Evolutionary conservation across 108 stramenopile genomes (phyloP).

Genomic region (Pinguiococcus pyrenoidosus): DNA sequence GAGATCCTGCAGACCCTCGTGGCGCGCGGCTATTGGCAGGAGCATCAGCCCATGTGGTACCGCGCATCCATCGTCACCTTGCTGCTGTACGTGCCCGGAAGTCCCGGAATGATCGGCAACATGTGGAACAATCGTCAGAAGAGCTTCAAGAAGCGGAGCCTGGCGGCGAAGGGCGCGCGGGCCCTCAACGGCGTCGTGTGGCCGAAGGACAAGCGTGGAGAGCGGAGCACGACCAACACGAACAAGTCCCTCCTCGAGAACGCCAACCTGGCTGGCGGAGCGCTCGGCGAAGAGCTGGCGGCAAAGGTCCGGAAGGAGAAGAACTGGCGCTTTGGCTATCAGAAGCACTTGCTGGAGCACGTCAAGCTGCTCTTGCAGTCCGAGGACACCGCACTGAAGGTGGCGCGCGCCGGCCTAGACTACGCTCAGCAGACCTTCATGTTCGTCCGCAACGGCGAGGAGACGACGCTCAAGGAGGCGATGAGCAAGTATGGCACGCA

Average conservation of each 20-base stretch:
- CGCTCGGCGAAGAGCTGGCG: slow-evolving; percentile 52
- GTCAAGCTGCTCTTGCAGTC: slow-evolving; percentile 65
- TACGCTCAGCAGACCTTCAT: slow-evolving; percentile 73
- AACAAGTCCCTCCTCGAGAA: slow-evolving; percentile 57
- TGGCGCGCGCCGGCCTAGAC: slow-evolving; percentile 77
- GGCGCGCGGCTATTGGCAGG: slow-evolving; percentile 24
- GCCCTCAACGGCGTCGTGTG: slow-evolving; percentile 73
- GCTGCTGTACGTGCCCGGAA: slow-evolving; percentile 63
- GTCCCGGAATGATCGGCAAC: slow-evolving; percentile 82
- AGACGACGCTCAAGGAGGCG: slow-evolving; percentile 56
- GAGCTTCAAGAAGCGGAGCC: slow-evolving; percentile 78
- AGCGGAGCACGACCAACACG: slow-evolving; percentile 66
- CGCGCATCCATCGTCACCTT: slow-evolving; percentile 47
- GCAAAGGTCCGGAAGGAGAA: slow-evolving; percentile 43
- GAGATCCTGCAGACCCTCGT: slow-evolving; percentile 42
- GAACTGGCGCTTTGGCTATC: slow-evolving; percentile 69
- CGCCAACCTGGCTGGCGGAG: slow-evolving; percentile 58
- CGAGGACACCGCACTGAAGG: slow-evolving; percentile 62
- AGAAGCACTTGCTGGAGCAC: slow-evolving; percentile 64
- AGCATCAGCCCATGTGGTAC: slow-evolving; percentile 34
- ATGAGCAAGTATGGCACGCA: slow-evolving; percentile 51
- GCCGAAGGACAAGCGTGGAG: slow-evolving; percentile 57
- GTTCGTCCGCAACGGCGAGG: slow-evolving; percentile 64
- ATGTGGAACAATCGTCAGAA: slow-evolving; percentile 74
- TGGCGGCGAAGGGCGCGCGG: slow-evolving; percentile 61